phyloP scores from a whole-genome alignment of 2,329 filamentous ascomycete species.

The Peltaster fructicola region DNA sequence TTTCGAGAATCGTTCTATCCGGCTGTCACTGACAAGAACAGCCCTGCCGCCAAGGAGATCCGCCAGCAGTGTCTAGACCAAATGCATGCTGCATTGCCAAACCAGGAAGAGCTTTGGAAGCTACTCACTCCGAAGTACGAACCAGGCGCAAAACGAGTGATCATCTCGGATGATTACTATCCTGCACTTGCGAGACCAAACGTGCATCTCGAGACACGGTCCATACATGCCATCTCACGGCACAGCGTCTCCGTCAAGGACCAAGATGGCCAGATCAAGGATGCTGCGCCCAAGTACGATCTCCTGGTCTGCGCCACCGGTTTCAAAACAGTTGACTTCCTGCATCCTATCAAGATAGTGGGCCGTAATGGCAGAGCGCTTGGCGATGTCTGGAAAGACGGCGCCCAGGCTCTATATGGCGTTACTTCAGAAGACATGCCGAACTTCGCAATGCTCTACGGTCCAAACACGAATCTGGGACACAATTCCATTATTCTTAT shows the following conservation, averaged over 20 bases:
- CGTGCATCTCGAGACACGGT: slow-evolving; percentile 33
- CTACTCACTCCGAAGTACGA: slow-evolving; percentile 36
- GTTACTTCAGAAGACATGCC: slow-evolving; percentile 34
- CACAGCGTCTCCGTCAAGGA: slow-evolving; percentile 30
- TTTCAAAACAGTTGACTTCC: slow-evolving; percentile 40
- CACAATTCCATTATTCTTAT: slow-evolving; percentile 41
- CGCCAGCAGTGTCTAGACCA: slow-evolving; percentile 19
- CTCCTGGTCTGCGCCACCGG: slow-evolving; percentile 41
- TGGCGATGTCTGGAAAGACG: slow-evolving; percentile 35
- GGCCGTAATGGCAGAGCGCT: slow-evolving; percentile 28
- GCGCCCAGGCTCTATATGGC: slow-evolving; percentile 34
- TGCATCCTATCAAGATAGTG: slow-evolving; percentile 37
- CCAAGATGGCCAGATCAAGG: slow-evolving; percentile 11
- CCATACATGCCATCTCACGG: slow-evolving; percentile 29
- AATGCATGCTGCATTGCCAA: slow-evolving; percentile 30
- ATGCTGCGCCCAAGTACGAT: slow-evolving; percentile 25
- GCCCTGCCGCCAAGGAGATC: slow-evolving; percentile 24
- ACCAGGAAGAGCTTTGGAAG: slow-evolving; percentile 33
- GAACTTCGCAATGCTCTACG: slow-evolving; percentile 41
- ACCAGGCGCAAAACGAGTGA: slow-evolving; percentile 37
- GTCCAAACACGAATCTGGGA: slow-evolving; percentile 34
- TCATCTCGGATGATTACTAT: slow-evolving; percentile 39
- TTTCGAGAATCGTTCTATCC: slow-evolving; percentile 32
- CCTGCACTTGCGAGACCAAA: slow-evolving; percentile 30
- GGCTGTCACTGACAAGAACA: slow-evolving; percentile 25